These are phyloP conservation scores for Wickerhamiella brachini DNA, from an alignment of 805 yeast species.

Conservation along the genomic window DNA sequence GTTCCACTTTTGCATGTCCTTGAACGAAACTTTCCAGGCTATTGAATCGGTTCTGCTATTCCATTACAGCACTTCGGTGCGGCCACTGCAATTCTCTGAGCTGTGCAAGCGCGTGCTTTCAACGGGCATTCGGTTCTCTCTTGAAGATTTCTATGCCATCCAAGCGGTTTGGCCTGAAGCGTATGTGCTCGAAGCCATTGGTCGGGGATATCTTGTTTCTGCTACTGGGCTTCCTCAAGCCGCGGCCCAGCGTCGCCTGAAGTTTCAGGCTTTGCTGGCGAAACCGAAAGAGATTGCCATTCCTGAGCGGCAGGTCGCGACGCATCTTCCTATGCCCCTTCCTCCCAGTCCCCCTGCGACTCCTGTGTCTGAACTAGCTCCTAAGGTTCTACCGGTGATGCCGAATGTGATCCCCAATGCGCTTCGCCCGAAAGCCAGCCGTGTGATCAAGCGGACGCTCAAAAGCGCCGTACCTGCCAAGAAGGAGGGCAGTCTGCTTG, in stretches of 20 bases:
- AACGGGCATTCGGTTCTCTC: slow-evolving; percentile 12
- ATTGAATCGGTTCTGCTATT: slow-evolving; percentile 16
- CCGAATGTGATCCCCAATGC: background rate
- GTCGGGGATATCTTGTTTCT: slow-evolving; percentile 6
- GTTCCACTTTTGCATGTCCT: slow-evolving; percentile 4
- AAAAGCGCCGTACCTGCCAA: background rate
- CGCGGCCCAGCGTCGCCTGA: slow-evolving; percentile 1
- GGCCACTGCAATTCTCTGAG: slow-evolving; percentile 14
- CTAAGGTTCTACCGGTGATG: background rate
- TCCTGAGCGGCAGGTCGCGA: background rate
- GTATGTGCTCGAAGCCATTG: slow-evolving; percentile 10
- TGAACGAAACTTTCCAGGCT: slow-evolving; percentile 11
- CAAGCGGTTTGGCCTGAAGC: slow-evolving; percentile 15
- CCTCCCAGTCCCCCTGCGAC: background rate
- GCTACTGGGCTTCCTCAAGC: slow-evolving; percentile 9
- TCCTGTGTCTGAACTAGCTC: background rate
- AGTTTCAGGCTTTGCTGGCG: background rate
- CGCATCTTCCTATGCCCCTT: background rate
- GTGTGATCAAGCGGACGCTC: background rate
- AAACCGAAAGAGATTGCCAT: background rate
- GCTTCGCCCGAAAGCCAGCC: background rate
- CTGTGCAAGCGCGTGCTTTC: slow-evolving; percentile 13
- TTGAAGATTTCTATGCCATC: slow-evolving; percentile 14
- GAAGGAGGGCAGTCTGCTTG: slow-evolving; percentile 15
- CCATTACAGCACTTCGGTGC: slow-evolving; percentile 15